phyloP scores from a whole-genome alignment of 2,329 filamentous ascomycete genomes.

The Claviceps sp. region DNA sequence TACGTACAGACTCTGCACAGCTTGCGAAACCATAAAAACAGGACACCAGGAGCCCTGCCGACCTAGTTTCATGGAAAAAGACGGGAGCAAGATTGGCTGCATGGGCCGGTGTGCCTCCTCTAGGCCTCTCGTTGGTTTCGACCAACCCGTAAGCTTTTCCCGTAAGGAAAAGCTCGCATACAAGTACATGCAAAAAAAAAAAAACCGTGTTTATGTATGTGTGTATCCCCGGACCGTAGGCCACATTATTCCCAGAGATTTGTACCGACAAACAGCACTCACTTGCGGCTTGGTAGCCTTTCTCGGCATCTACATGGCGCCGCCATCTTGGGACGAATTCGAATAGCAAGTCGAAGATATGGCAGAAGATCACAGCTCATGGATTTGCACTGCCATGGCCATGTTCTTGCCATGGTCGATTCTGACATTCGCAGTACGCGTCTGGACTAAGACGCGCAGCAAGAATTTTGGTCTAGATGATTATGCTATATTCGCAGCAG shows the following conservation, averaged over 20 bases:
- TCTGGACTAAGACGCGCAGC: constrained; percentile 7
- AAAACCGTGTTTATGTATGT: background rate
- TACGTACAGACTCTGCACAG: too few species aligned
- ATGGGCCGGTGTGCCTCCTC: too few species aligned
- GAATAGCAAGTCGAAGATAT: background rate
- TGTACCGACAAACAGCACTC: background rate
- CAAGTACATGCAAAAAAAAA: background rate
- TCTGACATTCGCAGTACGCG: constrained; percentile 4
- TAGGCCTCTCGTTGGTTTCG: too few species aligned
- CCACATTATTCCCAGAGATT: background rate
- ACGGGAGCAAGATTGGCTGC: too few species aligned
- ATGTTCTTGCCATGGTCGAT: constrained; percentile 8
- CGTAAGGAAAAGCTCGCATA: too few species aligned
- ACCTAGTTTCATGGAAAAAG: too few species aligned
- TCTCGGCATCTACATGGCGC: constrained; percentile 1
- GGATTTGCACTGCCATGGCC: constrained; percentile 7
- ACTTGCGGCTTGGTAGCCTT: background rate
- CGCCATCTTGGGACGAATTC: background rate
- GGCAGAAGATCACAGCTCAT: constrained; percentile 6
- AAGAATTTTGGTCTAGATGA: constrained; percentile 9
- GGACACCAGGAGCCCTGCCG: too few species aligned
- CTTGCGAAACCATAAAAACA: too few species aligned
- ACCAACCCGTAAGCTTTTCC: too few species aligned
- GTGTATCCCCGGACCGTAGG: background rate
- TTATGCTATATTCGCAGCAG: constrained; percentile 2